phyloP scores from a whole-genome alignment of 352 stramenopile genomes.

The Phytophthora litchii region DNA sequence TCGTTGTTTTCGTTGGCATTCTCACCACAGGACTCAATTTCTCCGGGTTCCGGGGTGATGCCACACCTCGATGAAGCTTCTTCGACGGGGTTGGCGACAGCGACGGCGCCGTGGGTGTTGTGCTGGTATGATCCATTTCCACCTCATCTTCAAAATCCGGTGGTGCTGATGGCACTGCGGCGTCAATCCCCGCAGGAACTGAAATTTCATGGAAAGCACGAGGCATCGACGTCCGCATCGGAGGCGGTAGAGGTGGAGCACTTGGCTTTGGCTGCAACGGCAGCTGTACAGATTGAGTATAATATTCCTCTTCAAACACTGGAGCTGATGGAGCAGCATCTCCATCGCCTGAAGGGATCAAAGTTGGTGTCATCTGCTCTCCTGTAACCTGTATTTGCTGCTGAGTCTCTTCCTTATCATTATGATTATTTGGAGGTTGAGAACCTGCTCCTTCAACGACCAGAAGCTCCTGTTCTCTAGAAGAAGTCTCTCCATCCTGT shows the following conservation, averaged over 20 bases:
- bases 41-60: constrained; percentile 17
- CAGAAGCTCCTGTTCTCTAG: constrained; percentile 21
- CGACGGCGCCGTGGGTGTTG: constrained; percentile 43
- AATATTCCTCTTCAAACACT: constrained; percentile 21
- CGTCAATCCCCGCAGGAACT: constrained; percentile 4
- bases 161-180: constrained; percentile 34
- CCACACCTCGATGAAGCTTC: constrained; percentile 38
- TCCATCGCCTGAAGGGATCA: not conserved
- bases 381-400: not conserved
- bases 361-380: not conserved
- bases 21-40: constrained; percentile 29
- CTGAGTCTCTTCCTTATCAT: constrained; percentile 1
- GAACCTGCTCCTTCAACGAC: constrained; percentile 28
- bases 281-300: constrained; percentile 1
- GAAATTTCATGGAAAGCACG: constrained; percentile 38
- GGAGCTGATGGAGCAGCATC: constrained; percentile 36
- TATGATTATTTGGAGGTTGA: constrained; percentile 25
- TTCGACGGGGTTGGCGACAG: constrained; percentile 53
- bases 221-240: constrained; percentile 23
- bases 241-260: constrained; percentile 16
- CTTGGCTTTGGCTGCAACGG: constrained; percentile 20
- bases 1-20: constrained; percentile 4
- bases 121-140: constrained; percentile 10
- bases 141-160: constrained; percentile 31
- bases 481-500: constrained; percentile 8